These are phyloP conservation scores for Solidago caesia DNA, from an alignment of 129 eudicot species.

Conservation along the genomic window DNA sequence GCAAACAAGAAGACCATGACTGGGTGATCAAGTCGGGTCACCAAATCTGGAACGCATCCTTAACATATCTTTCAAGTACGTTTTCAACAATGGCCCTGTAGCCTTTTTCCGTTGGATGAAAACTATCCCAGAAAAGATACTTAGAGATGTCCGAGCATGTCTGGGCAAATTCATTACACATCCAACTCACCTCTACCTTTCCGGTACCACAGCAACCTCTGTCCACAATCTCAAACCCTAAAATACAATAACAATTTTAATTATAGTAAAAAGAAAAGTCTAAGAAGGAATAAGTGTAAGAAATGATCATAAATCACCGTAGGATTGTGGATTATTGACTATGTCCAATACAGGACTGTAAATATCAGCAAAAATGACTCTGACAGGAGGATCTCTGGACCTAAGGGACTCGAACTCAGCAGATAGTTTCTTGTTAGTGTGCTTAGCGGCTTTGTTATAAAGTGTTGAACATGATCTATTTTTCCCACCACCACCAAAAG, in stretches of 20 bases:
- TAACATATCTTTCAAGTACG: constrained; percentile 27
- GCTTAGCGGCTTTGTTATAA: constrained; percentile 26
- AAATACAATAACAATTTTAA: background rate
- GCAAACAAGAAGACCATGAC: background rate
- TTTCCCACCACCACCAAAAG: constrained; percentile 21
- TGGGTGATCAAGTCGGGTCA: background rate
- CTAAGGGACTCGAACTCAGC: constrained; percentile 29
- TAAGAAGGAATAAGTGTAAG: background rate
- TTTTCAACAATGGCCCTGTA: constrained; percentile 44
- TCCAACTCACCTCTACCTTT: constrained; percentile 48
- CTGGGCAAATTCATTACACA: constrained; percentile 34
- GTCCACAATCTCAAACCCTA: constrained; percentile 53
- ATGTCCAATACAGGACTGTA: constrained; percentile 35
- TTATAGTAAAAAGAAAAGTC: background rate
- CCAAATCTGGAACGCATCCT: constrained; percentile 27
- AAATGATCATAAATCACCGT: constrained; percentile 31
- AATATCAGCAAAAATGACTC: constrained; percentile 40
- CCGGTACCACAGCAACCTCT: constrained; percentile 76
- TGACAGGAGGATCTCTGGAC: constrained; percentile 32
- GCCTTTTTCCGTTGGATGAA: constrained; percentile 63
- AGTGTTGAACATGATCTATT: constrained; percentile 30
- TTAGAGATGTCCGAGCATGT: constrained; percentile 40
- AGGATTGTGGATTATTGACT: constrained; percentile 42
- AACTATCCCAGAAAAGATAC: constrained; percentile 69
- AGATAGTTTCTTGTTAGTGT: constrained; percentile 29